Evolutionary conservation across 768 basidiomycete genomes (phyloP), one percentile per base, ranked within the genome.

Genomic region (Lactifluus echinatus): DNA sequence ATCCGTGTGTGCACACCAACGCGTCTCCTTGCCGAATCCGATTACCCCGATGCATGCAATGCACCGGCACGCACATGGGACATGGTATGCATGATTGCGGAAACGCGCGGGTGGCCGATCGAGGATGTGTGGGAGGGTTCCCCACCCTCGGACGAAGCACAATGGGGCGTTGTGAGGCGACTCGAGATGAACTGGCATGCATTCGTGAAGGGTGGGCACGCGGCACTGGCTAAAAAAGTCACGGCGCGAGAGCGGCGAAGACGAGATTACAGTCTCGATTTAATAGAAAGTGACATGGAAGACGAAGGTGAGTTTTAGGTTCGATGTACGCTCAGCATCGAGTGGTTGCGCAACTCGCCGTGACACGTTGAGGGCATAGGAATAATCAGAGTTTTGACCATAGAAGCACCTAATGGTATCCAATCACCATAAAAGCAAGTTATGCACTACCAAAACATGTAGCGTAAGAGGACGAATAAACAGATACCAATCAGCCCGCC

Each of bases 401-500:
- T 44, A 53, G 26, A n/a, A n/a, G 49, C 39, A 23, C 54, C 44
- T 33, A 43, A 34, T 56, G 57, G 48, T 57, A 53, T 47, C 51
- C 49, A 49, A 51, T 42, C 29, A 51, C 51, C 29, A 47, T 54
- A 43, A 53, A 44, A 34, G 40, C 47, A 53, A 24, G 56, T 11
- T 33, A 47, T 36, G 34, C 7, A 34, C 56, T 59, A 68, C 53
- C 62, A 53, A 42, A 70, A 69, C 45, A 77, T 69, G 57, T 83
- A 85, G 39, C 72, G 77, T 53, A 85, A 64, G 3, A 87, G 66
- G 17, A 79, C 66, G 39, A 99, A 74, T 40, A 84, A 75, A 69
- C 92, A 92, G 24, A 89, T 68, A n/a, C 89, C 93, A 65, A 94
- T 86, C n/a, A 96, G 75, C 55, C 83, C 73, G 8, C 93, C 94